Evolutionary conservation across 768 basidiomycete genomes (phyloP).

Genomic region (Psilocybe azurescens): DNA sequence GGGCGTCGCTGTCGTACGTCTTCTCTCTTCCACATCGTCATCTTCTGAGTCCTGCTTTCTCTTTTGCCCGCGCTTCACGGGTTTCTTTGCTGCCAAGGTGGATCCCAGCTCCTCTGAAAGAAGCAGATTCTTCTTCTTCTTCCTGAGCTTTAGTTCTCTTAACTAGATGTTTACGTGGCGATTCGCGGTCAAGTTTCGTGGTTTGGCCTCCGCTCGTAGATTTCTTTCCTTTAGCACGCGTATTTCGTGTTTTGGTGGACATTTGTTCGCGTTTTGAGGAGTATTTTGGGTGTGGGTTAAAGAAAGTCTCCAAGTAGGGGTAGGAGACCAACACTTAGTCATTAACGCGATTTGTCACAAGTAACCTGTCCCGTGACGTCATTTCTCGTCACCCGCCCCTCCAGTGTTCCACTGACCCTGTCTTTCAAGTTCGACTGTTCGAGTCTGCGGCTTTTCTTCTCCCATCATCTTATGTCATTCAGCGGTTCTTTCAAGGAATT

Average conservation of each 20-base stretch:
- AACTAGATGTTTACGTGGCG: neutral
- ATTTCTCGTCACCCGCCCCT: too few species aligned
- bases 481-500: too few species aligned
- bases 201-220: neutral
- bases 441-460: too few species aligned
- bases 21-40: conserved; percentile 7
- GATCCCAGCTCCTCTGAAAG: neutral
- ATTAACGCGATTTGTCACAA: neutral
- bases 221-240: neutral
- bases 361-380: neutral
- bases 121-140: neutral
- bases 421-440: too few species aligned
- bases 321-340: too few species aligned
- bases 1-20: conserved; percentile 49
- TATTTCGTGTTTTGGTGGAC: neutral
- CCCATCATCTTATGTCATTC: too few species aligned
- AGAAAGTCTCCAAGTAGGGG: neutral
- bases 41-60: neutral
- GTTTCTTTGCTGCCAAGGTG: neutral
- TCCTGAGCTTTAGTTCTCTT: neutral
- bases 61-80: neutral
- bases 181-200: neutral
- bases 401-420: too few species aligned
- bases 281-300: neutral
- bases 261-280: neutral